Conservation (phyloP, 2,329 filamentous ascomycete species). For the Penicillium psychrosexuale region DNA sequence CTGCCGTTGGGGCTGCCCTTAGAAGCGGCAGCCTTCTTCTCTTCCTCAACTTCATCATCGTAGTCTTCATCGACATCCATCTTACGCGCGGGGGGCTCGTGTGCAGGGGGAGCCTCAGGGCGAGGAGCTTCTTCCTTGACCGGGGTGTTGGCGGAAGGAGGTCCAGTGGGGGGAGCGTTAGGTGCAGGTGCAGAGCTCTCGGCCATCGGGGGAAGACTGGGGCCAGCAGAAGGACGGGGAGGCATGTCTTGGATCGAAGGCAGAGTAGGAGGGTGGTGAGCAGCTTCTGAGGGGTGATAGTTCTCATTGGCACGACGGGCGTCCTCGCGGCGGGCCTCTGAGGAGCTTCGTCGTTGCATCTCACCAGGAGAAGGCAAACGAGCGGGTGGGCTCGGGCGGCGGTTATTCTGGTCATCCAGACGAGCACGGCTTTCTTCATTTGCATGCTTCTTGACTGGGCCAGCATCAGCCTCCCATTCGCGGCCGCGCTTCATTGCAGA, state of each 20-base stretch:
- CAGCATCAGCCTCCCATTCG: slow-evolving; percentile 86
- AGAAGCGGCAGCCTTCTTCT: slow-evolving; percentile 49
- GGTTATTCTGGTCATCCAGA: slow-evolving; percentile 77
- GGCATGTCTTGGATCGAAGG: slow-evolving; percentile 49
- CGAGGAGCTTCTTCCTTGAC: slow-evolving; percentile 55
- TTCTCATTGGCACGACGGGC: slow-evolving; percentile 70
- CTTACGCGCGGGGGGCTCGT: slow-evolving; percentile 84
- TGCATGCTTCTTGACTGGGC: slow-evolving; percentile 71
- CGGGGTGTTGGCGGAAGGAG: slow-evolving; percentile 51
- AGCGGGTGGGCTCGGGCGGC: slow-evolving; percentile 61
- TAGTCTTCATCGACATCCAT: slow-evolving; percentile 99
- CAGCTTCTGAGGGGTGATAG: slow-evolving; percentile 90
- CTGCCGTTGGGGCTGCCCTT: slow-evolving; percentile 39
- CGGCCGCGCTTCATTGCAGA: slow-evolving; percentile 80
- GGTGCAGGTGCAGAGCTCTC: slow-evolving; percentile 42
- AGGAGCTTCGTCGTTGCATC: slow-evolving; percentile 72
- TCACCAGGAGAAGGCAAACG: slow-evolving; percentile 64
- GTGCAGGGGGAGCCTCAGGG: slow-evolving; percentile 51
- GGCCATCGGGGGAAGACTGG: slow-evolving; percentile 58
- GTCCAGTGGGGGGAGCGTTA: slow-evolving; percentile 43
- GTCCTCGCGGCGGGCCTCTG: slow-evolving; percentile 65
- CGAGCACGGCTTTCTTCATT: slow-evolving; percentile 85
- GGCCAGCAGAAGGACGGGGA: slow-evolving; percentile 46
- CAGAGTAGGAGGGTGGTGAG: slow-evolving; percentile 72
- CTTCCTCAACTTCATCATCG: slow-evolving; percentile 88